Evolutionary conservation across 805 yeast genomes (phyloP).

Genomic region (Lachancea lanzarotensis): DNA sequence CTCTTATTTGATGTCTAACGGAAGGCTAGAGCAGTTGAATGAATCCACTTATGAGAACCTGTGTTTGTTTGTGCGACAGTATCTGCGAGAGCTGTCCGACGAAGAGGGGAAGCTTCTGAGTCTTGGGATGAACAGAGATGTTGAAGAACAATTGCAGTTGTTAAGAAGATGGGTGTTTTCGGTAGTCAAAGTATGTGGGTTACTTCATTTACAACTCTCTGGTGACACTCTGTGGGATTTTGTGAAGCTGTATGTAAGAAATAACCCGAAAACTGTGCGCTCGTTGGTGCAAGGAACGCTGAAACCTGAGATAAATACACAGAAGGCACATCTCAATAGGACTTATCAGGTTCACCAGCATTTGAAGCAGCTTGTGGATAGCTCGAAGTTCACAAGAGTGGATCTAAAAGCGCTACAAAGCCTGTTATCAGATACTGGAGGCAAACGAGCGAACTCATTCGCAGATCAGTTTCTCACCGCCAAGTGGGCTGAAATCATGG

Average conservation of each 20-base stretch:
- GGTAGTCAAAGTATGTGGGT: constrained; percentile 45
- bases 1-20: constrained; percentile 38
- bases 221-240: constrained; percentile 65
- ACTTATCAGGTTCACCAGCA: constrained; percentile 45
- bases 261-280: constrained; percentile 41
- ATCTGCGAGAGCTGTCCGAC: constrained; percentile 52
- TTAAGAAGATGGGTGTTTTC: constrained; percentile 47
- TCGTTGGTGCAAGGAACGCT: constrained; percentile 48
- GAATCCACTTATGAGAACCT: constrained; percentile 54
- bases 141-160: constrained; percentile 43
- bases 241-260: constrained; percentile 44
- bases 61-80: constrained; percentile 48
- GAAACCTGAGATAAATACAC: constrained; percentile 26
- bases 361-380: constrained; percentile 41
- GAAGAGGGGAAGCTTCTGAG: constrained; percentile 59
- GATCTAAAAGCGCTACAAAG: constrained; percentile 43
- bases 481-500: constrained; percentile 56
- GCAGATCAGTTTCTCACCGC: constrained; percentile 48
- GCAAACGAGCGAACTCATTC: constrained; percentile 33
- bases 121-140: constrained; percentile 68
- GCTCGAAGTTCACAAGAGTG: constrained; percentile 39
- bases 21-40: constrained; percentile 38
- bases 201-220: constrained; percentile 48
- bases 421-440: constrained; percentile 32
- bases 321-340: constrained; percentile 30